Evolutionary conservation across 345 rosid genomes (phyloP).

Genomic region (Tarenaya hassleriana): DNA sequence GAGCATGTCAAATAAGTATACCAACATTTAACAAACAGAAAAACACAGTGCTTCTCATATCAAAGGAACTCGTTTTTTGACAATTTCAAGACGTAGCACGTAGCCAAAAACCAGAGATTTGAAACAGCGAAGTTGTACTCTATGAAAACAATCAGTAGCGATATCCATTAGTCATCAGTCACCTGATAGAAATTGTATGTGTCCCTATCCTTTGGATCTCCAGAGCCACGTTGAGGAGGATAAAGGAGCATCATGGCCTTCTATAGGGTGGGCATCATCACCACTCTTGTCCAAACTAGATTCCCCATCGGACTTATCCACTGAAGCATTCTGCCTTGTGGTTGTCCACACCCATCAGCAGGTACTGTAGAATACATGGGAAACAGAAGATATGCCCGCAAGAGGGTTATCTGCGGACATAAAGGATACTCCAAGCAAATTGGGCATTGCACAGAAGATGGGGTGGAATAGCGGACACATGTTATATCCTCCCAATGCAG

Average conservation of each 20-base stretch:
- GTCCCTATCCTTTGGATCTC: conserved; percentile 47
- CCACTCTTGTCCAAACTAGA: conserved; percentile 33
- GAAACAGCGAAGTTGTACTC: conserved; percentile 6
- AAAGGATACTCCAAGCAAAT: conserved; percentile 88
- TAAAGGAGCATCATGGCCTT: conserved; percentile 29
- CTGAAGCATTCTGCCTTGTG: conserved; percentile 46
- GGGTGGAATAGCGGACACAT: conserved; percentile 78
- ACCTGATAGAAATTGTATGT: conserved; percentile 88
- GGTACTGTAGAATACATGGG: conserved; percentile 75
- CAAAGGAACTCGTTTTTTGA: conserved; percentile 36
- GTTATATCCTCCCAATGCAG: conserved; percentile 86
- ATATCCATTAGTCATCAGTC: conserved; percentile 15
- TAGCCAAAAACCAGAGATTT: conserved; percentile 2
- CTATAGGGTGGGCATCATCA: conserved; percentile 30
- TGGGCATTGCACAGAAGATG: conserved; percentile 82
- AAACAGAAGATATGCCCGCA: conserved; percentile 99
- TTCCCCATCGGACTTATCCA: conserved; percentile 29
- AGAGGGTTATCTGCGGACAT: conserved; percentile 88
- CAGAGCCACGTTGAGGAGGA: conserved; percentile 38
- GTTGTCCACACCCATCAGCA: conserved; percentile 66
- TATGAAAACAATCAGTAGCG: conserved; percentile 1
- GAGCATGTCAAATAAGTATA: neutral
- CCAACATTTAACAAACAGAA: conserved; percentile 2
- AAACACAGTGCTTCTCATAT: conserved; percentile 6
- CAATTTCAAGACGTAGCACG: too few relatives aligned